Evolutionary conservation across 768 basidiomycete genomes (phyloP).

Genomic region (Suillus spraguei): DNA sequence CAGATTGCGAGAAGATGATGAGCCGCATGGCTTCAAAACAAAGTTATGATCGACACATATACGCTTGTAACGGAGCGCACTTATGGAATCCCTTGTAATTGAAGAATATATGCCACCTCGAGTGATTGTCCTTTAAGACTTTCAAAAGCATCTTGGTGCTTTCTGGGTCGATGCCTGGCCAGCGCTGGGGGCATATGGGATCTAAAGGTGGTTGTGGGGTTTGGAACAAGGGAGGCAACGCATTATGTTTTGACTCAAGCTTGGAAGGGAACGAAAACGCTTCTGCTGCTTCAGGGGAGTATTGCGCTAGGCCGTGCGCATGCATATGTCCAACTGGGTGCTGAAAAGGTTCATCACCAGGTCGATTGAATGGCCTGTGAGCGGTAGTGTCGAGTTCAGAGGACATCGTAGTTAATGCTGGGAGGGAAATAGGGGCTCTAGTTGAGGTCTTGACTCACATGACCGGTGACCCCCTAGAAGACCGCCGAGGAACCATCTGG

Average conservation of each 20-base stretch:
- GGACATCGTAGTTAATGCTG: constrained; percentile 16
- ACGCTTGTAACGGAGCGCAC: constrained; percentile 20
- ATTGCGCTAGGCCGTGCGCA: constrained; percentile 25
- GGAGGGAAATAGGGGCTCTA: not conserved
- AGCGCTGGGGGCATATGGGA: constrained; percentile 19
- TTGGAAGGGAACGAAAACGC: constrained; percentile 16
- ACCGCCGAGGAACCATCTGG: not conserved
- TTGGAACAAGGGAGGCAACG: constrained; percentile 7
- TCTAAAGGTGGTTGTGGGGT: constrained; percentile 16
- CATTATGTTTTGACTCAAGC: not conserved
- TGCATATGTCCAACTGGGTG: constrained; percentile 20
- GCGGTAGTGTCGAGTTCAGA: constrained; percentile 17
- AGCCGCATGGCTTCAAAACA: constrained; percentile 15
- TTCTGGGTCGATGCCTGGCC: constrained; percentile 36
- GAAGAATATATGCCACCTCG: constrained; percentile 37
- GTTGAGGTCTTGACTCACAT: not conserved
- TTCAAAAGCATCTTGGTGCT: constrained; percentile 19
- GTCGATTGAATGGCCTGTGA: constrained; percentile 20
- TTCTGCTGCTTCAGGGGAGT: constrained; percentile 26
- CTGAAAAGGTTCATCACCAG: constrained; percentile 22
- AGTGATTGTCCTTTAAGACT: constrained; percentile 32
- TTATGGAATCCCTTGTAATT: constrained; percentile 39
- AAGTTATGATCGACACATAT: constrained; percentile 3
- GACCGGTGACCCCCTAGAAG: not conserved
- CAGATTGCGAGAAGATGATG: constrained; percentile 23